A percentile compares a stretch with the other conserved stretches of the same genome.
phyloP scores from a whole-genome alignment of 306 rosid species.

The Medicago arabica region DNA sequence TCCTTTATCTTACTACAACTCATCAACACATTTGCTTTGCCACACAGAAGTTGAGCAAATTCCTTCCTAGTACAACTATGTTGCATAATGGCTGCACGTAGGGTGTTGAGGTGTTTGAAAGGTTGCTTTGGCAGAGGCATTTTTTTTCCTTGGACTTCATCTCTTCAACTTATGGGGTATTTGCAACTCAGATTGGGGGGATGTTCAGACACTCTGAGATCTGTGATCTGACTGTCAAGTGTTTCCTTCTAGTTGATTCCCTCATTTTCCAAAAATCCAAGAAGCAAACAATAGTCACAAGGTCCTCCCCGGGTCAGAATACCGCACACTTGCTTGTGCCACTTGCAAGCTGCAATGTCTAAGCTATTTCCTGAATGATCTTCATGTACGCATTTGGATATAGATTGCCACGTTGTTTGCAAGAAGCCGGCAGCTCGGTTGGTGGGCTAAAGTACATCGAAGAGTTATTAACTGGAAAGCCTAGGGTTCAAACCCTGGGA shows the following conservation, averaged over 20 bases:
- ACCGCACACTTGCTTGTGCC: neutral
- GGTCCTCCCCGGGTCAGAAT: neutral
- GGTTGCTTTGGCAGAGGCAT: neutral
- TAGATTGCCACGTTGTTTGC: neutral
- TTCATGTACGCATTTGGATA: neutral
- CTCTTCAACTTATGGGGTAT: neutral
- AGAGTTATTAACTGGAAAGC: neutral
- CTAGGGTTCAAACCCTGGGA: neutral
- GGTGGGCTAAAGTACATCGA: neutral
- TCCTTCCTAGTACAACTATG: neutral
- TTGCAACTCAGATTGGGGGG: neutral
- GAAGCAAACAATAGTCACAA: neutral
- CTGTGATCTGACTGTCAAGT: neutral
- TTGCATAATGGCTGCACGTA: neutral
- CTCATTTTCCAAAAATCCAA: neutral
- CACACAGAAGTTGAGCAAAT: neutral
- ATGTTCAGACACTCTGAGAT: neutral
- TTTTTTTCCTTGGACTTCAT: neutral
- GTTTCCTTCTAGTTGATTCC: neutral
- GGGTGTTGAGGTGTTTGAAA: neutral
- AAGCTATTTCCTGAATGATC: neutral
- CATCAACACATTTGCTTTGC: neutral
- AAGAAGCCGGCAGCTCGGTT: neutral
- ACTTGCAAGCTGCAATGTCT: neutral
- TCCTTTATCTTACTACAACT: neutral